Base-by-base conservation (phyloP, 345 rosid species). In the Ceriops decandra region DNA sequence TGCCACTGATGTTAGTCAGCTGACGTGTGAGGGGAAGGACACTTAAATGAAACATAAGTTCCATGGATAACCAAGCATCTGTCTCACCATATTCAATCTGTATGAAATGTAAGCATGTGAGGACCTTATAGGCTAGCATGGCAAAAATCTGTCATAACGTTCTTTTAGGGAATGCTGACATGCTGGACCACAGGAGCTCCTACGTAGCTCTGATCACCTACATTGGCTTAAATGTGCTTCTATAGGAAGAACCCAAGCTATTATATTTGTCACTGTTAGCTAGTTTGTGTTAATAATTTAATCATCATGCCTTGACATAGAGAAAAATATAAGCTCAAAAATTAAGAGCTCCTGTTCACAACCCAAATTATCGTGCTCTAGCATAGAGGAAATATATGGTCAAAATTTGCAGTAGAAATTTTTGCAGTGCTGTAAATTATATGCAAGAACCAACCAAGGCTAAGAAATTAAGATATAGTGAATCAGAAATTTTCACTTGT, bases 31-130 rank as follows among this genome's bases (percentile, higher is more conserved):
- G 99, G 56, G 99, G 99, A 81, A 95, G 98, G 82, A 86, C 81
- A 66, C 96, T 91, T 74, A 95, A 68, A 85, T 89, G 95, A 85
- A 95, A 90, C 99, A 91, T 90, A 71, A 95, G 93, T 84, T 95
- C 99, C 99, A 95, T 82, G 31, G 99, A 88, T 69, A 95, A 79
- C 98, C 98, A 95, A 61, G 98, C 96, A 86, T 95, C 99, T 58
- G 96, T 90, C 80, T 95, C 98, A 9, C 98, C 99, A 67, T 74
- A 90, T 75, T 95, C 98, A 74, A 91, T 86, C 99, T 95, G 92
- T 49, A 80, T 32, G 51, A 53, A 80, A 57, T 54, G 75, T 62
- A 73, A 66, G 68, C 35, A 53, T 20, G 62, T 76, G 47, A 81
- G 74, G 69, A 77, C 49, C 57, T 20, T 21, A 65, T 28, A 63